Conservation (phyloP, 108 stramenopile species). For the Cyclostephanos tholiformis region DNA sequence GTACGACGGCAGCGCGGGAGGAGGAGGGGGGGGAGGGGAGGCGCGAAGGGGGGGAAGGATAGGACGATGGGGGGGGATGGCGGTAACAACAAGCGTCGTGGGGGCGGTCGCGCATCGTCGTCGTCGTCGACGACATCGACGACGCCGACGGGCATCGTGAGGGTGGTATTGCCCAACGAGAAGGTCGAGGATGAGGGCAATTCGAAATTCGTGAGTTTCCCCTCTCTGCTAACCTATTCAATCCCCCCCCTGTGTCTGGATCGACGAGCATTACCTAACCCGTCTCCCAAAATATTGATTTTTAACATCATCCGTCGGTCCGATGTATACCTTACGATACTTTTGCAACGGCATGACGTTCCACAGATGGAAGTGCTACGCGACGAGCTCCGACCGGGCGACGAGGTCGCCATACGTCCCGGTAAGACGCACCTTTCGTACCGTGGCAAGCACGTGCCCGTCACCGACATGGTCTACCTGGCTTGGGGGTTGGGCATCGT, state of each 20-base stretch:
- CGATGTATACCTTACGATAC: too few relatives aligned
- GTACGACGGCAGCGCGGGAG: conserved; percentile 24
- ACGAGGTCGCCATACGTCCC: conserved; percentile 73
- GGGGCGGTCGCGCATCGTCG: neutral
- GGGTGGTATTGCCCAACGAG: conserved; percentile 47
- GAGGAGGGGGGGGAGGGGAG: conserved; percentile 13
- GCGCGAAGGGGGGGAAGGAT: conserved; percentile 19
- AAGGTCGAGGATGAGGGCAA: conserved; percentile 43
- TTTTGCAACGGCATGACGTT: too few relatives aligned
- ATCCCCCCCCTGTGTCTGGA: too few relatives aligned
- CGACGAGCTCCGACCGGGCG: conserved; percentile 63
- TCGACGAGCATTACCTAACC: too few relatives aligned
- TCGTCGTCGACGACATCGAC: neutral
- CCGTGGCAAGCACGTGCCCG: conserved; percentile 66
- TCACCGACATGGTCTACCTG: conserved; percentile 74
- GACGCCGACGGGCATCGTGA: conserved; percentile 35
- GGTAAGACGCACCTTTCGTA: conserved; percentile 59
- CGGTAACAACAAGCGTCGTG: too few relatives aligned
- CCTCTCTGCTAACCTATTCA: too few relatives aligned
- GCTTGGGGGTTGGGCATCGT: conserved; percentile 67
- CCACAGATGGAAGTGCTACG: conserved; percentile 54
- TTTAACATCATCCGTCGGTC: neutral
- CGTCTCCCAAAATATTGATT: neutral
- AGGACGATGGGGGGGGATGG: neutral
- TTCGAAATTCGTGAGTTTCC: conserved; percentile 61